These are phyloP conservation scores for Tieghemiomyces parasiticus DNA, from an alignment of 192 early-diverging fungal species.

Conservation along the genomic window DNA sequence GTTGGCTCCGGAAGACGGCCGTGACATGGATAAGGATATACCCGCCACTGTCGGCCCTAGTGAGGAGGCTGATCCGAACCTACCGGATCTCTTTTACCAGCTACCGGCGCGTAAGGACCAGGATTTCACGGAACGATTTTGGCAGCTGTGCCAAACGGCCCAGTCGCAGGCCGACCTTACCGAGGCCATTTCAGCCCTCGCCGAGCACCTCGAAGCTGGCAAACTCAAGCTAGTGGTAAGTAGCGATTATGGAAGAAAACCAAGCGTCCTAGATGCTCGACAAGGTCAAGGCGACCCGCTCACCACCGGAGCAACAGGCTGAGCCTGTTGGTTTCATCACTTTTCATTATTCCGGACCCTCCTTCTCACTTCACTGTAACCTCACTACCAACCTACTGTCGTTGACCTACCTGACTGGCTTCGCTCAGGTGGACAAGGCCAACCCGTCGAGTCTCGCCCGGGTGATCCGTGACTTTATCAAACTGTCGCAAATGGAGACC, in stretches of 20 bases:
- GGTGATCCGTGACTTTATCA: constrained; percentile 17
- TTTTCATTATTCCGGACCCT: too few relatives aligned
- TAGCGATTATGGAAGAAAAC: too few relatives aligned
- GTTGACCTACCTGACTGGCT: too few relatives aligned
- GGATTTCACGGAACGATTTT: constrained; percentile 7
- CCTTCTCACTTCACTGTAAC: too few relatives aligned
- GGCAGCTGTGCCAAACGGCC: constrained; percentile 1
- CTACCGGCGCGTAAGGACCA: background rate
- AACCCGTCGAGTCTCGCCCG: constrained; percentile 19
- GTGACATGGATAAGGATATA: too few relatives aligned
- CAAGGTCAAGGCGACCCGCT: too few relatives aligned
- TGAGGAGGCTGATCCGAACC: background rate
- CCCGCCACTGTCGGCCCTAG: background rate
- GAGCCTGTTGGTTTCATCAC: too few relatives aligned
- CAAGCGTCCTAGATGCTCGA: too few relatives aligned
- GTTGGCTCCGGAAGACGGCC: background rate
- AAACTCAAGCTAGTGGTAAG: constrained; percentile 11
- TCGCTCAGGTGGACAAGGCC: too few relatives aligned
- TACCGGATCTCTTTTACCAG: background rate
- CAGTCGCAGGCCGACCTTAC: background rate
- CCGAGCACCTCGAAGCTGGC: background rate
- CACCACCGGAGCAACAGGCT: too few relatives aligned
- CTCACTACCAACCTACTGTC: too few relatives aligned
- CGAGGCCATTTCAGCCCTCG: background rate
- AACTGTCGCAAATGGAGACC: constrained; percentile 17